phyloP scores from a whole-genome alignment of 192 early-diverging fungal genomes.

The Dimargaris verticillata region DNA sequence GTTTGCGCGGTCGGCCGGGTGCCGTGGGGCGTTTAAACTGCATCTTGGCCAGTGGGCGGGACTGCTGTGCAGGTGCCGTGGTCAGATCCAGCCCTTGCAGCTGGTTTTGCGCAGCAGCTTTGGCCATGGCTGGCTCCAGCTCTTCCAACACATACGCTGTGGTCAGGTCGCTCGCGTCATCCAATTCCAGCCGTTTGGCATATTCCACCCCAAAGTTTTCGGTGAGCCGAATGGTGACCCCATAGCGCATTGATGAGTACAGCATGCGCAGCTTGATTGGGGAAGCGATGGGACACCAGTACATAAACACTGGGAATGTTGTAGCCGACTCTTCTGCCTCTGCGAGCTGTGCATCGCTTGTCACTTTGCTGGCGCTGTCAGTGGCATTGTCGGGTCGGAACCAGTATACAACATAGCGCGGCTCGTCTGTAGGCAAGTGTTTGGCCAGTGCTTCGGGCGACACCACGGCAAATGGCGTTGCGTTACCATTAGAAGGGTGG shows the following conservation, averaged over 20 bases:
- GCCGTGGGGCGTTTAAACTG: slow-evolving; percentile 9
- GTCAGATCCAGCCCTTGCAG: not conserved
- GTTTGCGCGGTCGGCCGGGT: slow-evolving; percentile 1
- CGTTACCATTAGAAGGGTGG: not conserved
- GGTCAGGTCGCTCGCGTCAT: slow-evolving; percentile 37
- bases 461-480: not conserved
- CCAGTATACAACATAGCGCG: slow-evolving; percentile 40
- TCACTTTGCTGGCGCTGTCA: not conserved
- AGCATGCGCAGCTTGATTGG: slow-evolving; percentile 85
- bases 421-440: slow-evolving; percentile 35
- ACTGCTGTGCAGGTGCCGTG: not conserved
- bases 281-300: slow-evolving; percentile 63
- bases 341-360: too few species aligned
- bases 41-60: not conserved
- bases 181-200: slow-evolving; percentile 51
- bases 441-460: slow-evolving; percentile 28
- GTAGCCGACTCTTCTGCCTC: not conserved
- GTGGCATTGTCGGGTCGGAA: not conserved
- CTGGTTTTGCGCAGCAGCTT: not conserved
- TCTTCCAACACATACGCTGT: slow-evolving; percentile 35
- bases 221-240: slow-evolving; percentile 37
- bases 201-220: slow-evolving; percentile 34
- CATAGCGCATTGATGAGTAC: slow-evolving; percentile 58
- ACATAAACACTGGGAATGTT: slow-evolving; percentile 54
- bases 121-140: slow-evolving; percentile 13